These are phyloP conservation scores for Secale cereale DNA, from an alignment of 176 grass and related monocot genomes.

Conservation along the genomic window DNA sequence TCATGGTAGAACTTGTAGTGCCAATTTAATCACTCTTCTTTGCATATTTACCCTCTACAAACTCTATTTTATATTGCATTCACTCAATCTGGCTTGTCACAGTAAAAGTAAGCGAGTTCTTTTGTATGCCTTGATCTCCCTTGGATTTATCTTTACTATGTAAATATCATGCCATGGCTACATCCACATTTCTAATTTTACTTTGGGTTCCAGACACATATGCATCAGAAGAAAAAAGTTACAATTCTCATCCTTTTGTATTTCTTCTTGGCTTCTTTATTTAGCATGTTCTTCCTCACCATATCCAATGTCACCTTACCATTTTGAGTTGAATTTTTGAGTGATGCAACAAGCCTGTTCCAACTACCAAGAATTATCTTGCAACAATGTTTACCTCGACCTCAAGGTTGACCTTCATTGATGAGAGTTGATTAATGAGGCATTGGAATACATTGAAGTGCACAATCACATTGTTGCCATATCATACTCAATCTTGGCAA, in stretches of 20 bases:
- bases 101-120: background rate
- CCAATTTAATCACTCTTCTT: background rate
- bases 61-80: background rate
- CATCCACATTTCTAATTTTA: background rate
- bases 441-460: background rate
- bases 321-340: background rate
- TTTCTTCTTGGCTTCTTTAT: background rate
- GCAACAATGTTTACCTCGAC: background rate
- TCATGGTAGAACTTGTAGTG: background rate
- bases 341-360: background rate
- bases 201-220: background rate
- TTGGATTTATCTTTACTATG: background rate
- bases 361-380: background rate
- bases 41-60: background rate
- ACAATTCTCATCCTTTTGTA: background rate
- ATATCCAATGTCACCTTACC: background rate
- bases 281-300: background rate
- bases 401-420: slow-evolving; percentile 7
- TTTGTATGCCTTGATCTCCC: background rate
- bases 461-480: background rate
- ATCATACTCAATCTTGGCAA: slow-evolving; percentile 17
- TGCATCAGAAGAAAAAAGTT: background rate
- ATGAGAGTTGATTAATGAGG: background rate
- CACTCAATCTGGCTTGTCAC: background rate
- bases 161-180: background rate